phyloP scores from a whole-genome alignment of 768 basidiomycete species.

The Roridomyces roridus region DNA sequence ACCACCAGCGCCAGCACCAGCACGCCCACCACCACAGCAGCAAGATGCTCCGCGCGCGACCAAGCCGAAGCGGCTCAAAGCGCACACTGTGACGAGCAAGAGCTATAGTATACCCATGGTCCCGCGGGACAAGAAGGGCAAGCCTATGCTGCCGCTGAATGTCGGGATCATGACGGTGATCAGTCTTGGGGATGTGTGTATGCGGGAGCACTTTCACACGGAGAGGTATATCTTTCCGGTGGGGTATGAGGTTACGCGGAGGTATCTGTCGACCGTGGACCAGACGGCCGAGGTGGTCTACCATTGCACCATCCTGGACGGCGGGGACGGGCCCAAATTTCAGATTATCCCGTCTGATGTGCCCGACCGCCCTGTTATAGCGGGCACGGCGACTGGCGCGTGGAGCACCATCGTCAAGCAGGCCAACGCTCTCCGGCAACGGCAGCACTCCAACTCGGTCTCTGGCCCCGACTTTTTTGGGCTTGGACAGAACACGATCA shows the following conservation, averaged over 20 bases:
- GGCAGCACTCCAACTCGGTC: conserved; percentile 86
- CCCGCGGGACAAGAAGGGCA: conserved; percentile 72
- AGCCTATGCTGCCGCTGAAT: conserved; percentile 77
- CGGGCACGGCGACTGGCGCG: conserved; percentile 88
- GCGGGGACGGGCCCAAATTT: conserved; percentile 86
- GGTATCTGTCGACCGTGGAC: conserved; percentile 77
- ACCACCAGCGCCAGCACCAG: conserved; percentile 23
- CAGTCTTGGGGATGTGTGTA: conserved; percentile 75
- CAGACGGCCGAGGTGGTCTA: conserved; percentile 73
- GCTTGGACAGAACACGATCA: conserved; percentile 86
- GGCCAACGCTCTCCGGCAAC: conserved; percentile 80
- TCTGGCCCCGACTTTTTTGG: conserved; percentile 92
- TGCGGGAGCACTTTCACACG: conserved; percentile 86
- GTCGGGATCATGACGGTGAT: conserved; percentile 90
- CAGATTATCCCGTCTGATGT: conserved; percentile 80
- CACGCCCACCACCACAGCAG: too few species aligned
- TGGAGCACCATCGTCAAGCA: conserved; percentile 86
- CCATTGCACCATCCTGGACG: conserved; percentile 83
- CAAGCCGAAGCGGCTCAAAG: conserved; percentile 81
- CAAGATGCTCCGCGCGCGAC: conserved; percentile 51
- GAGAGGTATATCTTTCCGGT: conserved; percentile 91
- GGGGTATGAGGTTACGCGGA: conserved; percentile 85
- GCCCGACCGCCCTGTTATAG: conserved; percentile 74
- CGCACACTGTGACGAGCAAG: conserved; percentile 81
- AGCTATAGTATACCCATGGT: conserved; percentile 81